Conservation (phyloP, 768 basidiomycete species). For the Coprinopsis marcescibilis region DNA sequence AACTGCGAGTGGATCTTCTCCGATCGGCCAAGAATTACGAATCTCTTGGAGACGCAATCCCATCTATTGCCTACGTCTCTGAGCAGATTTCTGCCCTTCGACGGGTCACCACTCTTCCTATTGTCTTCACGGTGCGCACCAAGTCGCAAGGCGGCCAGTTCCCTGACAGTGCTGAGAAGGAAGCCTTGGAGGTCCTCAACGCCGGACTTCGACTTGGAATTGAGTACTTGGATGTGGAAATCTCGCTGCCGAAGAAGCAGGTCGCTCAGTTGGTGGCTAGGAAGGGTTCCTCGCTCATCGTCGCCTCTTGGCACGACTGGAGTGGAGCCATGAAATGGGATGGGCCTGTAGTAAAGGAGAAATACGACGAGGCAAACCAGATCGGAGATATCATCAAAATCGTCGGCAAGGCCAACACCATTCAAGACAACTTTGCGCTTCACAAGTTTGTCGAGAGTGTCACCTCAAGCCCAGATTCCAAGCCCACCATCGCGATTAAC, state of each 20-base stretch:
- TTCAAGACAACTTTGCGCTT: slow-evolving; percentile 78
- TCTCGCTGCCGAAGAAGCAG: slow-evolving; percentile 58
- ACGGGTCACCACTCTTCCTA: slow-evolving; percentile 70
- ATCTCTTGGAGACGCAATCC: slow-evolving; percentile 48
- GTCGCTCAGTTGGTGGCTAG: slow-evolving; percentile 49
- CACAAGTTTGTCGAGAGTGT: slow-evolving; percentile 57
- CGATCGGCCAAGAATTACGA: slow-evolving; percentile 43
- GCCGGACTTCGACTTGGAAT: slow-evolving; percentile 79
- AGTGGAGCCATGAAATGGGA: slow-evolving; percentile 82
- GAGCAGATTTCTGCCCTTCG: slow-evolving; percentile 78
- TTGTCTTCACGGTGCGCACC: slow-evolving; percentile 90
- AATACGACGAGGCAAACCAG: slow-evolving; percentile 57
- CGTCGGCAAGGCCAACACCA: slow-evolving; percentile 71
- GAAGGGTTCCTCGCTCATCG: slow-evolving; percentile 64
- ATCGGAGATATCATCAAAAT: slow-evolving; percentile 91
- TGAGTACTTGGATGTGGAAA: slow-evolving; percentile 92
- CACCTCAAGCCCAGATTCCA: slow-evolving; percentile 40
- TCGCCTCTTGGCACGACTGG: slow-evolving; percentile 97
- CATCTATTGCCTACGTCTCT: slow-evolving; percentile 67
- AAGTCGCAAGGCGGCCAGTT: slow-evolving; percentile 86
- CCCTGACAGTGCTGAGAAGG: slow-evolving; percentile 70
- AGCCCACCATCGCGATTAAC: slow-evolving; percentile 92
- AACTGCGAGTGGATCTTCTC: slow-evolving; percentile 90
- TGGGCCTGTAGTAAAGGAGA: slow-evolving; percentile 55
- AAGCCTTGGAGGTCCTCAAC: slow-evolving; percentile 68